Conservation (phyloP, 1,139 yeast species). For the Sugiyamaella neomexicana region DNA sequence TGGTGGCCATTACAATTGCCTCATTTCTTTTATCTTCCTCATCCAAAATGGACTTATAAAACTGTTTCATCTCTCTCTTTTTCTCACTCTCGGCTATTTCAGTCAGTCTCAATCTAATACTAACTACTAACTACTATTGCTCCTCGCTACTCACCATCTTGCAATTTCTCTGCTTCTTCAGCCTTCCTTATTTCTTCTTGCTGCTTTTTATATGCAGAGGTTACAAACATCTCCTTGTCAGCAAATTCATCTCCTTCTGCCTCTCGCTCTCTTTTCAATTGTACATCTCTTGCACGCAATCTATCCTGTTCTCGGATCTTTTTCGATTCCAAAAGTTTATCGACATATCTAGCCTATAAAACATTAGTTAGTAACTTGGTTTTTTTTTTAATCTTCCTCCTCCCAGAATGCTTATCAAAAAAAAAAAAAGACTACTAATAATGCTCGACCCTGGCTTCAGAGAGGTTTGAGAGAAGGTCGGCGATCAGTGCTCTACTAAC, state of each 20-base stretch:
- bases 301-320: conserved; percentile 46
- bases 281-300: conserved; percentile 37
- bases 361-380: conserved; percentile 17
- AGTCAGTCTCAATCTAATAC: neutral
- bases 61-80: conserved; percentile 26
- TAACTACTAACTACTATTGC: neutral
- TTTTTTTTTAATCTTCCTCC: conserved; percentile 4
- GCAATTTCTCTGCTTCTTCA: conserved; percentile 33
- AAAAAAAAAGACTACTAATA: too few relatives aligned
- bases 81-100: conserved; percentile 17
- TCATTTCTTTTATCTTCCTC: conserved; percentile 17
- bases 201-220: conserved; percentile 45
- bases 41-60: conserved; percentile 33
- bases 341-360: conserved; percentile 43
- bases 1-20: conserved; percentile 12
- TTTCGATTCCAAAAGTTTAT: conserved; percentile 43
- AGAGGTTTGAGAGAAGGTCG: conserved; percentile 1
- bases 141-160: conserved; percentile 26
- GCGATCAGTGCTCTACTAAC: conserved; percentile 7
- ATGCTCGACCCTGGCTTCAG: neutral
- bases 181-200: conserved; percentile 38
- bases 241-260: conserved; percentile 42
- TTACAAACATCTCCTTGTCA: conserved; percentile 48
- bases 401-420: too few relatives aligned
- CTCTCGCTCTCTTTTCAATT: conserved; percentile 34